Evolutionary conservation across 2,329 filamentous ascomycete species (phyloP).

Genomic region (Monosporascus sp.): DNA sequence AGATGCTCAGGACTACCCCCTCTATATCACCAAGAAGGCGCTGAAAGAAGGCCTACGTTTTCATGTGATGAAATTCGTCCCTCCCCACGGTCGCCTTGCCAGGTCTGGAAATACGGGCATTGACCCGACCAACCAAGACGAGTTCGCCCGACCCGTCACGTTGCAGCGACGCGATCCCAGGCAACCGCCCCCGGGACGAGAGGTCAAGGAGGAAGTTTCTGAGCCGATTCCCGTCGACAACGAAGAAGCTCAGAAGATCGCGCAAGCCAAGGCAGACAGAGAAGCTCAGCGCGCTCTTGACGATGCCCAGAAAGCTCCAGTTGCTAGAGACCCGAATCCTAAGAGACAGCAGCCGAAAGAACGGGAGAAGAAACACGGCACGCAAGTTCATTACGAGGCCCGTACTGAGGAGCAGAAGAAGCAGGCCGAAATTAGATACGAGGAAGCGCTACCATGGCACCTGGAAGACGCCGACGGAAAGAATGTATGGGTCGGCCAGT

Average conservation of each 20-base stretch:
- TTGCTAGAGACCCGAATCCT: conserved; percentile 52
- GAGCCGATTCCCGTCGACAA: conserved; percentile 43
- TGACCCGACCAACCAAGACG: conserved; percentile 63
- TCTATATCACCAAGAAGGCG: conserved; percentile 78
- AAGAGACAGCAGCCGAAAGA: conserved; percentile 40
- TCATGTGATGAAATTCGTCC: conserved; percentile 74
- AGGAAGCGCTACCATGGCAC: conserved; percentile 95
- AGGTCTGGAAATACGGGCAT: conserved; percentile 51
- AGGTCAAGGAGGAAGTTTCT: conserved; percentile 54
- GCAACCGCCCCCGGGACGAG: conserved; percentile 58
- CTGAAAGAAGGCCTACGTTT: conserved; percentile 75
- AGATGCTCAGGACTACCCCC: conserved; percentile 49
- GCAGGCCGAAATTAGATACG: conserved; percentile 71
- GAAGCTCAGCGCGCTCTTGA: conserved; percentile 84
- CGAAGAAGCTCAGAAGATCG: conserved; percentile 58
- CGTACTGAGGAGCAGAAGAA: conserved; percentile 74
- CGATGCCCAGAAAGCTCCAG: conserved; percentile 87
- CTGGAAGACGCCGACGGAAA: conserved; percentile 94
- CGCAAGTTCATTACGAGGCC: conserved; percentile 80
- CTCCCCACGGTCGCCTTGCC: conserved; percentile 44
- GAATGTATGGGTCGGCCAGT: conserved; percentile 88
- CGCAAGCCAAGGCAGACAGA: conserved; percentile 70
- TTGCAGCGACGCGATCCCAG: conserved; percentile 85
- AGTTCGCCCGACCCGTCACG: conserved; percentile 84
- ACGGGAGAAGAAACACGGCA: conserved; percentile 72